Base-by-base conservation (phyloP, 1,139 yeast species). In the Debaryomyces subglobosus region DNA sequence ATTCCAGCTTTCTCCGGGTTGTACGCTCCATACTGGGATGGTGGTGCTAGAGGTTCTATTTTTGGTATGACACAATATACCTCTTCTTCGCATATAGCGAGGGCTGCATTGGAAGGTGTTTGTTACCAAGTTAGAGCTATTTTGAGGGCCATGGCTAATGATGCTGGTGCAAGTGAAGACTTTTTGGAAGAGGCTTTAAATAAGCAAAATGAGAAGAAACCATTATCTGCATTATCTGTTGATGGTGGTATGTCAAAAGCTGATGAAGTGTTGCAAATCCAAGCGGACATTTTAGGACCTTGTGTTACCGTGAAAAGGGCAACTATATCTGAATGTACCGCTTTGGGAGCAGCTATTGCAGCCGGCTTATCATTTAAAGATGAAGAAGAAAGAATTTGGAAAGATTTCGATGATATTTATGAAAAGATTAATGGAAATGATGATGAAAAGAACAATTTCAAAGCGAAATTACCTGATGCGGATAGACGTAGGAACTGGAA, bases 181-280 rank as follows among this genome's bases (percentile, higher is more conserved):
- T 74, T 74, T 59, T 66, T 75, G 57, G 80, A 76, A 57, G 72
- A 67, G 50, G 76, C 78, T 4, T 62, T 70, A 45, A 54, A 67
- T 56, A 62, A 64, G 59, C 77, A 77, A 66, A 64, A 79, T 60
- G 73, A 78, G 66, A 55, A 63, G 37, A 59, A 65, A 50, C 82
- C 84, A 34, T 74, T 85, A 53, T 77, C 84, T 16, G 65, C 78
- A 9, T 74, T 86, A 56, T 86, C 89, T 12, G 97, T 91, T 24
- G 98, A 92, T 65, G 98, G 98, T 50, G 98, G 98, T 58, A 87
- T 92, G 95, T 88, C 97, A 36, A 84, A 88, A 61, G 91, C 96
- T 8, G 87, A 87, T 63, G 94, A 88, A 60, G 95, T 92, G 48
- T 87, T 92, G 86, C 96, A 89, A 72, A 90, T 92, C 56, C 98